Base-by-base conservation (phyloP, 2,329 filamentous ascomycete genomes). In the Chaetomium globosum region DNA sequence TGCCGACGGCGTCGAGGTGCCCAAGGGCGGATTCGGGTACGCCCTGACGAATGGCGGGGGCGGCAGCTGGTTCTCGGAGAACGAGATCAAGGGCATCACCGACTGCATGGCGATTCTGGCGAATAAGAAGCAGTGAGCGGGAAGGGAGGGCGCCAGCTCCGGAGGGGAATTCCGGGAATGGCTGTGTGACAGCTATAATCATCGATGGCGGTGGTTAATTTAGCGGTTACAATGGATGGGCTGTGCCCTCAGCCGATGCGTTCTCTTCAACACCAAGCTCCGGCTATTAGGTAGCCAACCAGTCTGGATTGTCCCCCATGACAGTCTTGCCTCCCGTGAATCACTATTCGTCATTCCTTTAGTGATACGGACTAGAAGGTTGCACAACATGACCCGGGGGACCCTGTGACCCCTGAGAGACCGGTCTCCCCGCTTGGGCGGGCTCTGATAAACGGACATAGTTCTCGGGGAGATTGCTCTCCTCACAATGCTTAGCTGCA, bases 51-150 rank as follows among this genome's bases (percentile, higher is more conserved):
- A 70, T 30, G 74, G 75, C 4, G 74, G 75, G 0, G 75, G 75
- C 12, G 71, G 69, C 19, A 78, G 84, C 67, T 66, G 77, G 12
- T 84, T 75, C 72, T 79, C 78, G 49, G 72, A 72, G 57, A 81
- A 82, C 61, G 78, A 80, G 72, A 81, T 85, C 43, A 72, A 74
- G 23, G 83, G 82, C 0, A 78, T 83, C 54, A 84, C 82, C 16
- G 81, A 84, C 67, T 72, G 74, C 51, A 69, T 67, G 51, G 63
- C 26, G 55, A 30, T 66, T 10, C 21, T 65, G 3, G 62, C 68
- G 49, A 73, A 75, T 31, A 67, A 72, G 28, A 67, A 43, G 56
- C 65, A 70, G 53, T 13, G 30, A 30, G 51, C 36, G 36, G 36
- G 36, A 39, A 39, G 36, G 36, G 13, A 39, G 2, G 13, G 13